Evolutionary conservation across 2,329 filamentous ascomycete species (phyloP).

Genomic region (Conoideocrella luteorostrata): DNA sequence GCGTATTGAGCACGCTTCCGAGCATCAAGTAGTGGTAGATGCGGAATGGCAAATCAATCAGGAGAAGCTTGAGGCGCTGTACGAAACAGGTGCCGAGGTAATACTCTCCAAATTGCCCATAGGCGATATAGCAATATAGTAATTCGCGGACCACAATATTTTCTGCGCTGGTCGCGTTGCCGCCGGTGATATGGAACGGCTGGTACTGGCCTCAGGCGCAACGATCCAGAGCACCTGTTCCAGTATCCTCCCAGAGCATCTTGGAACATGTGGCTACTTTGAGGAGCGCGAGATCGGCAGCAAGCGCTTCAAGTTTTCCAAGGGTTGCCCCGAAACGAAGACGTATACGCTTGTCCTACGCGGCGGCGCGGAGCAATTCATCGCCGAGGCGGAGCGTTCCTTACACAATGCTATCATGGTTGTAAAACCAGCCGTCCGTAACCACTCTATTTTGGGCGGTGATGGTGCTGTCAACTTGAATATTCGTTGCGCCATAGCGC

Average conservation of each 20-base stretch:
- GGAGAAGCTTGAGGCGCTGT: slow-evolving; percentile 94
- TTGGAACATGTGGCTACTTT: slow-evolving; percentile 84
- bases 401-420: slow-evolving; percentile 99
- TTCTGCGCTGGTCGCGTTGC: slow-evolving; percentile 96
- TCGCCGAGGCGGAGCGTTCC: slow-evolving; percentile 95
- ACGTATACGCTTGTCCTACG: slow-evolving; percentile 94
- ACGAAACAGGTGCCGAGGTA: slow-evolving; percentile 93
- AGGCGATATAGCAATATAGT: slow-evolving; percentile 94
- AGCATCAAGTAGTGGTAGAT: slow-evolving; percentile 98
- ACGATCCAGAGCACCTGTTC: slow-evolving; percentile 94
- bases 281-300: slow-evolving; percentile 96
- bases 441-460: slow-evolving; percentile 89
- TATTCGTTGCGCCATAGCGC: no score
- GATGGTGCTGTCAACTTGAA: slow-evolving; percentile 83
- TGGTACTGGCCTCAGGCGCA: slow-evolving; percentile 89
- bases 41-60: slow-evolving; percentile 99
- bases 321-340: slow-evolving; percentile 90
- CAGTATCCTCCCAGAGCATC: slow-evolving; percentile 81
- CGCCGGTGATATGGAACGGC: slow-evolving; percentile 88
- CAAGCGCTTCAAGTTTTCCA: slow-evolving; percentile 98
- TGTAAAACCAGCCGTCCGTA: slow-evolving; percentile 94
- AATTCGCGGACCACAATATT: slow-evolving; percentile 94
- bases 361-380: slow-evolving; percentile 97
- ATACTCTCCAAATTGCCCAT: slow-evolving; percentile 96
- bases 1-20: slow-evolving; percentile 93